Base-by-base conservation (phyloP, 768 basidiomycete genomes). In the Leccinum broughii region DNA sequence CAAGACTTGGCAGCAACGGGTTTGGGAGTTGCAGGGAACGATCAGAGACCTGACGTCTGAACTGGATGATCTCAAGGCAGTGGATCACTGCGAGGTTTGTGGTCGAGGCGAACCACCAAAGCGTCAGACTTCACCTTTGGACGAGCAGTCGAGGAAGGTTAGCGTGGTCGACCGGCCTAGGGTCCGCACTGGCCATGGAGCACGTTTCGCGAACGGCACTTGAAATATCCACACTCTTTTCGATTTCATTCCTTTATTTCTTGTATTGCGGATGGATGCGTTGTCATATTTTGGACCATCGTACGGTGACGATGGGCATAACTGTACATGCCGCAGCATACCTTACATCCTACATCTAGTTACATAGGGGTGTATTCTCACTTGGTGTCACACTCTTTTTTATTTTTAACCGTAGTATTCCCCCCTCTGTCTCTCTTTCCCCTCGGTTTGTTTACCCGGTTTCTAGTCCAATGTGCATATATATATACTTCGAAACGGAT, bases 21-120 rank as follows among this genome's bases (percentile, higher is more conserved):
- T 91, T 54, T 85, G 82, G 86, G 90, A 92, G 67, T 75, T 93
- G 54, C 89, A 89, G 68, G 82, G 83, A 13, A 88, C 89, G 69
- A 82, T 93, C 50, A 82, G 83, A 52, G 86, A 88, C 69, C 76
- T 93, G 59, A 86, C 88, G 63, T 78, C 81, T 20, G 88, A 92
- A 70, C 70, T 93, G 35, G 85, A 87, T 35, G 81, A 79, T 26
- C 73, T 86, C 46, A 83, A 80, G 51, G 73, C 72, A 28, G 70
- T 65, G 15, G 79, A 79, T 44, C 70, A 74, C 51, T 93, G 90
- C 70, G 77, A 81, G 4, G 68, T 75, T 41, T 92, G 91, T 67
- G 87, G 89, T 32, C 76, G 87, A 61, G 85, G 85, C 48, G 64
- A 66, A 34, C 44, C 50, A 30, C 66, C 37, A 39, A 60, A 55